Evolutionary conservation across 371 early-diverging fungal genomes (phyloP), one percentile per base, ranked within the genome.

Genomic region (Funneliformis caledonium): DNA sequence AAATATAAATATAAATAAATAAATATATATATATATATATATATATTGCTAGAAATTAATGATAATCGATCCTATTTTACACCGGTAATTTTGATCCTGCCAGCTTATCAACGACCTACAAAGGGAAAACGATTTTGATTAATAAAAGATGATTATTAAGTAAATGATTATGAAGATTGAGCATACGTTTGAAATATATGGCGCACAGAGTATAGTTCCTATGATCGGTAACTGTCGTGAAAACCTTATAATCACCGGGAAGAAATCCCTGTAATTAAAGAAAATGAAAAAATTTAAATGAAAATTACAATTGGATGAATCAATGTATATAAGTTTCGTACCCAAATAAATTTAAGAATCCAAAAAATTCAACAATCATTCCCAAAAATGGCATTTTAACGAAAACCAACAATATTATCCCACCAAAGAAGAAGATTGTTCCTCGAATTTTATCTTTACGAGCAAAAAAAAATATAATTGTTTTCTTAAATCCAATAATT

Each of bases 261-360:
- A 97, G 85, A 98, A 98, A 88, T 98, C 98, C 11, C 96, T 97
- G 76, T 19, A 62, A 31, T 80, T 12, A 68, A 50, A 62, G 19
- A 69, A 47, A 50, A 12, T 8, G 60, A 68, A n/a, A 70, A 59
- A 42, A 69, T n/a, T n/a, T n/a, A 7, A 47, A 61, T 11, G 0
- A 61, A 26, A 62, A 22, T 19, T 48, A 22, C 2, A 31, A 26
- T 52, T 14, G 31, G 50, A 43, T 31, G 9, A 4, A 45, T 16
- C 9, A 43, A 37, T 6, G 16, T 8, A 19, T 43, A 68, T 10
- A 68, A 68, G 16, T 68, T 14, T 45, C 6, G 37, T 62, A 96
- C 95, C 98, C 99, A 89, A 98, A 98, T 69, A 98, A 86, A 85
- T 98, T 98, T 73, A 98, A 87, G 82, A 98, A 97, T 0, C 98